Evolutionary conservation across 2,329 filamentous ascomycete species (phyloP), one percentile per base, ranked within the genome.

Genomic region (Pseudopyricularia javanii): DNA sequence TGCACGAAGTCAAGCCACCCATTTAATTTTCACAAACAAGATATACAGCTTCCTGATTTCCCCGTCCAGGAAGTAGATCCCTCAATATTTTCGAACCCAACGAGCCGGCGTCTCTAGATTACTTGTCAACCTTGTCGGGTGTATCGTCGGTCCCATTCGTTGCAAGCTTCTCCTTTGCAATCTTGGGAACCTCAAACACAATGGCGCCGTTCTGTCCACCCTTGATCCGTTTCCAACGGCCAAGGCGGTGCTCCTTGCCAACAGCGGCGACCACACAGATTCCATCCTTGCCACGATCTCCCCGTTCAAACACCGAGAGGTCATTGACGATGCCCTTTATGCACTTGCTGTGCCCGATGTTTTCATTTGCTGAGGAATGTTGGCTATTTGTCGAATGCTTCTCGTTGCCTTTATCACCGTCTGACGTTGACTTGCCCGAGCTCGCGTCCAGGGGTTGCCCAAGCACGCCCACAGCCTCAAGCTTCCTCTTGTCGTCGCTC

Each of bases 311-410:
- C 14, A 95, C 78, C 1, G 87, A 81, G 55, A 98, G 84, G 59
- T 88, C 90, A 63, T 97, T 98, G 59, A 98, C 75, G 7, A 97
- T 76, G 43, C 93, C 93, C 60, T 78, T 79, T 52, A 90, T 74
- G 17, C 62, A 47, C 40, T 56, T 56, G 20, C 59, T 47, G 14
- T 57, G 55, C 9, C 51, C 53, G 11, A 28, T 28, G 22, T 34
- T 48, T 9, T n/a, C 26, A 8, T 52, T 47, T 54, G 49, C 28
- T 40, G 17, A 22, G 32, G 20, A 20, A 22, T 40, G 12, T 11
- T 26, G 26, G 5, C 20, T n/a, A 7, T 52, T 47, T 54, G 49
- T 35, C 33, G 14, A 24, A 24, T 17, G 28, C 54, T 32, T 53
- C 30, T 47, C 45, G 47, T 55, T 24, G 24, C 24, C 45, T 28